Conservation (phyloP, 768 basidiomycete species). For the Pisolithus tinctorius region DNA sequence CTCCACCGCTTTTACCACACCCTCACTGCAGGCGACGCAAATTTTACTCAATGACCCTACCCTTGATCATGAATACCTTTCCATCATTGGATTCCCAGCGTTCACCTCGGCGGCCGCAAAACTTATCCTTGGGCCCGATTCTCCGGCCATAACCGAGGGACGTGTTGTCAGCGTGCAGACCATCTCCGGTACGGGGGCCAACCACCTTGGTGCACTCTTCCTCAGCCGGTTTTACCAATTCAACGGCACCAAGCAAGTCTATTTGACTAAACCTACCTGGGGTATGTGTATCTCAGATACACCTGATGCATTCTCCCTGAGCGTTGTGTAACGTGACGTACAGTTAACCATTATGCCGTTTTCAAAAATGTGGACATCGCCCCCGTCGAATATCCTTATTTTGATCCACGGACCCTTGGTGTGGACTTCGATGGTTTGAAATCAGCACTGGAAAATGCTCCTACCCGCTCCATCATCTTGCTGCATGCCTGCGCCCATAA, state of each 20-base stretch:
- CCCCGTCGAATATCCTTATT: slow-evolving; percentile 89
- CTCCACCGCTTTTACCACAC: neutral
- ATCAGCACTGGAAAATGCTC: slow-evolving; percentile 52
- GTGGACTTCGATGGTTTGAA: slow-evolving; percentile 74
- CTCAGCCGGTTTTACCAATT: slow-evolving; percentile 74
- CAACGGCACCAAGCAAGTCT: slow-evolving; percentile 59
- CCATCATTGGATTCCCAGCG: slow-evolving; percentile 81
- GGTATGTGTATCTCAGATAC: slow-evolving; percentile 40
- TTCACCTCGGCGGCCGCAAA: slow-evolving; percentile 79
- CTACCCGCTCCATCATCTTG: slow-evolving; percentile 76
- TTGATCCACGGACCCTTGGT: slow-evolving; percentile 83
- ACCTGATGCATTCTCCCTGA: neutral
- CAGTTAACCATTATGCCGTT: slow-evolving; percentile 86
- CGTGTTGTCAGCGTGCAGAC: slow-evolving; percentile 84
- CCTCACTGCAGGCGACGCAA: slow-evolving; percentile 54
- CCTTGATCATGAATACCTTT: slow-evolving; percentile 89
- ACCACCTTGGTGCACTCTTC: slow-evolving; percentile 88
- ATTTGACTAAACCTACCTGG: slow-evolving; percentile 94
- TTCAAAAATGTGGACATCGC: slow-evolving; percentile 87
- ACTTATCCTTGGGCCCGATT: slow-evolving; percentile 71
- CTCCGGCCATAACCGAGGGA: slow-evolving; percentile 60
- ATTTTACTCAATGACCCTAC: slow-evolving; percentile 60
- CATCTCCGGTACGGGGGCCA: slow-evolving; percentile 93
- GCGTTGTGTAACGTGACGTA: neutral
- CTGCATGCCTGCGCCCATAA: slow-evolving; percentile 96